Evolutionary conservation across 129 eudicot species (phyloP), one percentile per base, ranked within the genome.

Genomic region (Lonicera japonica): DNA sequence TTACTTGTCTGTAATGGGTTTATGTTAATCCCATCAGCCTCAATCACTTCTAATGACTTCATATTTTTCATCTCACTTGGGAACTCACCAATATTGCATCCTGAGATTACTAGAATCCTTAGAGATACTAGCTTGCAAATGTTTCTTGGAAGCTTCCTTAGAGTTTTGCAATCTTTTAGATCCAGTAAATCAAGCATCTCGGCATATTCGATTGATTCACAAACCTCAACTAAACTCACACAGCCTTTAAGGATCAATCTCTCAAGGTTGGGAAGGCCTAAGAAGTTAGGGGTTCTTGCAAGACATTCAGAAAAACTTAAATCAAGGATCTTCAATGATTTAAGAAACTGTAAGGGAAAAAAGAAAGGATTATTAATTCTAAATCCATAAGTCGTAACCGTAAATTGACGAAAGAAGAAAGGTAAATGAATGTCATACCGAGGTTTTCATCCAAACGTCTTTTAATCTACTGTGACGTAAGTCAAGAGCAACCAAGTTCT

Each of bases 271-370:
- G 70, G 60, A 5, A 65, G 61, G 14, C 25, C 20, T 17, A 40
- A 29, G 29, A 53, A 36, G 52, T 65, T 25, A 5, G 34, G 61
- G 18, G 51, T 65, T 18, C 18, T 52, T 11, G 25, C 13, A 18
- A 65, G 61, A 9, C 19, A 13, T 1, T 13, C 7, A 10, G 70
- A 65, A 18, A 25, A 16, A 54, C 69, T 64, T 11, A 64, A 58
- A 48, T 64, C 17, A 50, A 64, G 69, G 18, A 64, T 51, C 45
- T 64, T 64, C 46, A 64, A 52, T 5, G 45, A 25, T 4, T 16
- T n/a, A 12, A 64, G 69, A 19, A 48, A 45, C 69, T 64, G 69
- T 23, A 43, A 1, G 50, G 16, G 13, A 10, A 14, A 14, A 43
- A 14, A 14, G 13, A 11, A 1, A 10, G 36, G 36, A 29, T 6